These are phyloP conservation scores for Peronospora destructor DNA, from an alignment of 352 stramenopile species.

Conservation along the genomic window DNA sequence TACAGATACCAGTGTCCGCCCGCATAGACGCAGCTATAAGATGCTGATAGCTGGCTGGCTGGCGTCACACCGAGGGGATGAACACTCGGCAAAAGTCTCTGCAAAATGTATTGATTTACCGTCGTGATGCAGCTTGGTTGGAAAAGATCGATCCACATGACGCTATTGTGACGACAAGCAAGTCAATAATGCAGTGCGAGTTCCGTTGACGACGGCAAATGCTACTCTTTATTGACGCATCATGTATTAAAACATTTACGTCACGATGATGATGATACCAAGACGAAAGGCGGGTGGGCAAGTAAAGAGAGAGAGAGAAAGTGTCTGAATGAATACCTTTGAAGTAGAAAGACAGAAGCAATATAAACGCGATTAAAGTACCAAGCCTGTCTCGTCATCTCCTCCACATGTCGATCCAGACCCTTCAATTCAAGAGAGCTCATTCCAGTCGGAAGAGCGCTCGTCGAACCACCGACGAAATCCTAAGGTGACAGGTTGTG, in stretches of 20 bases:
- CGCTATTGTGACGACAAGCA: background rate
- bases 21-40: slow-evolving; percentile 22
- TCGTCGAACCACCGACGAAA: slow-evolving; percentile 38
- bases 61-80: background rate
- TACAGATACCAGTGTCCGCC: too few relatives aligned
- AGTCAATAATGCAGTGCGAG: background rate
- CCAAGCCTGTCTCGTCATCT: slow-evolving; percentile 2
- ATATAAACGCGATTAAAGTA: slow-evolving; percentile 29
- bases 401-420: background rate
- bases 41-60: background rate
- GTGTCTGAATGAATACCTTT: background rate
- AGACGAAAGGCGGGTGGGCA: background rate
- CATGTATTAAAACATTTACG: background rate
- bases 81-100: slow-evolving; percentile 1
- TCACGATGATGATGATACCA: background rate
- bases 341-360: background rate
- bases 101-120: background rate
- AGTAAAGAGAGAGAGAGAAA: background rate
- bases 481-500: slow-evolving; percentile 32
- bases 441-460: slow-evolving; percentile 13
- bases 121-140: background rate
- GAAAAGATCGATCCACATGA: background rate
- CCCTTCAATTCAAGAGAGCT: slow-evolving; percentile 5
- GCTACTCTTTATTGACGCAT: background rate
- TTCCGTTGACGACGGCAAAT: background rate